phyloP scores from a whole-genome alignment of 2,329 filamentous ascomycete genomes.

The Chaetomium sp. region DNA sequence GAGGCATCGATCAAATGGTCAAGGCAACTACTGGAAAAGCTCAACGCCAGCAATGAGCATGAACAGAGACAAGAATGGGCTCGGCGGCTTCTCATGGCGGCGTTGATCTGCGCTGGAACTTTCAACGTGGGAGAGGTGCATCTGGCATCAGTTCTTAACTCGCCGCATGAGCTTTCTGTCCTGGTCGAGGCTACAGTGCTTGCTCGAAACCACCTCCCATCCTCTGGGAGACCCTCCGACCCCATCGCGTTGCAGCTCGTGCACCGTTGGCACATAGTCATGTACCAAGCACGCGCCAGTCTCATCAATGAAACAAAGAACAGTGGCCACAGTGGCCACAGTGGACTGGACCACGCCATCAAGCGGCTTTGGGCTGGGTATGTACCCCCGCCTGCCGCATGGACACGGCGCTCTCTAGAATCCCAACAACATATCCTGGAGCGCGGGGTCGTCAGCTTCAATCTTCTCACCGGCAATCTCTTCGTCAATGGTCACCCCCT shows the following conservation, averaged over 20 bases:
- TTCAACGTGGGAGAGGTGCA: slow-evolving; percentile 37
- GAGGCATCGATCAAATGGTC: slow-evolving; percentile 35
- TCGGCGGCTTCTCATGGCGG: slow-evolving; percentile 32
- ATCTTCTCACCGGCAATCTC: slow-evolving; percentile 45
- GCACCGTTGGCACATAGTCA: slow-evolving; percentile 26
- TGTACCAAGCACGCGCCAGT: slow-evolving; percentile 16
- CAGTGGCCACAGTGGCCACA: slow-evolving; percentile 8
- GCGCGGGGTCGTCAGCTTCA: slow-evolving; percentile 35
- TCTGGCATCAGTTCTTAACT: slow-evolving; percentile 26
- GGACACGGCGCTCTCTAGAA: slow-evolving; percentile 17
- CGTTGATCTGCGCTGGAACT: slow-evolving; percentile 36
- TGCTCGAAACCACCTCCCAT: slow-evolving; percentile 6
- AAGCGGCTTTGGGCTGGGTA: slow-evolving; percentile 26
- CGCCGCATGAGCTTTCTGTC: slow-evolving; percentile 22
- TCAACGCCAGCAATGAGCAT: slow-evolving; percentile 20
- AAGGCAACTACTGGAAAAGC: slow-evolving; percentile 25
- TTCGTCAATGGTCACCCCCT: slow-evolving; percentile 47
- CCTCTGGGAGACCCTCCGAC: slow-evolving; percentile 6
- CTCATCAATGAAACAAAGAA: slow-evolving; percentile 15
- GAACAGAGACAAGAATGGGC: slow-evolving; percentile 29
- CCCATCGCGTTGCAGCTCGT: slow-evolving; percentile 9
- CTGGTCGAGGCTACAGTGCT: slow-evolving; percentile 17
- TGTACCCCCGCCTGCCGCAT: slow-evolving; percentile 1
- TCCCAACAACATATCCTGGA: slow-evolving; percentile 6
- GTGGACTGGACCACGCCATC: slow-evolving; percentile 26